phyloP scores from a whole-genome alignment of 805 yeast genomes.

The Jamesozyma jinghongensis region DNA sequence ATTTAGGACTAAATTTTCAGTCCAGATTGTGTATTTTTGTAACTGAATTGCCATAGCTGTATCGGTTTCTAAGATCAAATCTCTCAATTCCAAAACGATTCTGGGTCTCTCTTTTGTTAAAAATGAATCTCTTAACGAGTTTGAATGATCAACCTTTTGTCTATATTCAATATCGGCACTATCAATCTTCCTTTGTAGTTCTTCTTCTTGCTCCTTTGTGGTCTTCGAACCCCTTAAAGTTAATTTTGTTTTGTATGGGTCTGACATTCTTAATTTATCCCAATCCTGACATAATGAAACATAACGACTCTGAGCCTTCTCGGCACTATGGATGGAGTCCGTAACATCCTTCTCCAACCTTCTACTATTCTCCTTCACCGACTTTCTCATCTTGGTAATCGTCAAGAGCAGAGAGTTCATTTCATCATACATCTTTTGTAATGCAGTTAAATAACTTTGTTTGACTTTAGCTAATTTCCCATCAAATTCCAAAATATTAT shows the following conservation, averaged over 20 bases:
- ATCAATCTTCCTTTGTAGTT: slow-evolving; percentile 68
- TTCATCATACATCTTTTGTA: slow-evolving; percentile 82
- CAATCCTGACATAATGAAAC: slow-evolving; percentile 75
- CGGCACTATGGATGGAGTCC: slow-evolving; percentile 77
- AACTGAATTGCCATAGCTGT: slow-evolving; percentile 82
- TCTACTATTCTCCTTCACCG: slow-evolving; percentile 71
- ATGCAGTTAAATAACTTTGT: slow-evolving; percentile 63
- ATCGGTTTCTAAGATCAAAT: slow-evolving; percentile 77
- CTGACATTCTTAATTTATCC: slow-evolving; percentile 70
- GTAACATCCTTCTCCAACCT: slow-evolving; percentile 74
- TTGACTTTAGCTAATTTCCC: slow-evolving; percentile 69
- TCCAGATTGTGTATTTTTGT: slow-evolving; percentile 80
- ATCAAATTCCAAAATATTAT: slow-evolving; percentile 64
- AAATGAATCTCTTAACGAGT: slow-evolving; percentile 64
- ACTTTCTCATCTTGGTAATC: slow-evolving; percentile 63
- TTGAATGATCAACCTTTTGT: slow-evolving; percentile 62
- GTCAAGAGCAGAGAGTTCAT: slow-evolving; percentile 59
- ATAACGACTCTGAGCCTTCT: slow-evolving; percentile 76
- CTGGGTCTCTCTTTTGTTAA: slow-evolving; percentile 69
- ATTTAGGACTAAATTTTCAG: slow-evolving; percentile 74
- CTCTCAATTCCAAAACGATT: slow-evolving; percentile 58
- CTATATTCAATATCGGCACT: slow-evolving; percentile 81
- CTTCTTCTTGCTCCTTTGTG: slow-evolving; percentile 82
- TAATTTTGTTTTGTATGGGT: slow-evolving; percentile 76
- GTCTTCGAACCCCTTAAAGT: slow-evolving; percentile 72